Conservation (phyloP, 2,329 filamentous ascomycete species). For the Penicillium sp. region DNA sequence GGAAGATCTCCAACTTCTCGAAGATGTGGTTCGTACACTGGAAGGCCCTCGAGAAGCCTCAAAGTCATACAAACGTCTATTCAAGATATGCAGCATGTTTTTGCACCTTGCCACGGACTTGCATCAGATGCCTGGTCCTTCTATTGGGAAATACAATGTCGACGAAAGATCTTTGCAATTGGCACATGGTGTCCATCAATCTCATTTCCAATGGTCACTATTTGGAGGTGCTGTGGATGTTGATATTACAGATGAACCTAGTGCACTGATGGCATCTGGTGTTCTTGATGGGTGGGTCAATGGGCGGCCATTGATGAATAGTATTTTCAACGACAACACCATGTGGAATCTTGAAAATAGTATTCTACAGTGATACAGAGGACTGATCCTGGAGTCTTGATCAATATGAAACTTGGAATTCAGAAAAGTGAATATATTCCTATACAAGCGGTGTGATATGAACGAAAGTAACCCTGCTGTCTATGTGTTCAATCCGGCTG, state of each 20-base stretch:
- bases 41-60: slow-evolving; percentile 10
- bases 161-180: slow-evolving; percentile 11
- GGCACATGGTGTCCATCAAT: not conserved
- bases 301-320: not conserved
- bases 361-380: not conserved
- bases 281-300: not conserved
- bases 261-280: not conserved
- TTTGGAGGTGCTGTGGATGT: not conserved
- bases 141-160: slow-evolving; percentile 12
- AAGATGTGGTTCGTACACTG: slow-evolving; percentile 19
- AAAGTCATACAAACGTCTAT: slow-evolving; percentile 11
- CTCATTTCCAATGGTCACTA: not conserved
- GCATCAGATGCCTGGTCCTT: slow-evolving; percentile 7
- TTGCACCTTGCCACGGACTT: slow-evolving; percentile 14
- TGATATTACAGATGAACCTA: not conserved
- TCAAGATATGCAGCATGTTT: slow-evolving; percentile 18
- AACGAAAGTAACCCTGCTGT: not conserved
- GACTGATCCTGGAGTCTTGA: not conserved
- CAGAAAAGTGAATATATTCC: not conserved
- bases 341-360: too few relatives aligned
- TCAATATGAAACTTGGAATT: not conserved
- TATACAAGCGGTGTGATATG: not conserved
- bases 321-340: not conserved
- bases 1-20: slow-evolving; percentile 21
- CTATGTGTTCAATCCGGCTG: not conserved